Evolutionary conservation across 345 rosid species (phyloP), one percentile per base, ranked within the genome.

Genomic region (Acer negundo): DNA sequence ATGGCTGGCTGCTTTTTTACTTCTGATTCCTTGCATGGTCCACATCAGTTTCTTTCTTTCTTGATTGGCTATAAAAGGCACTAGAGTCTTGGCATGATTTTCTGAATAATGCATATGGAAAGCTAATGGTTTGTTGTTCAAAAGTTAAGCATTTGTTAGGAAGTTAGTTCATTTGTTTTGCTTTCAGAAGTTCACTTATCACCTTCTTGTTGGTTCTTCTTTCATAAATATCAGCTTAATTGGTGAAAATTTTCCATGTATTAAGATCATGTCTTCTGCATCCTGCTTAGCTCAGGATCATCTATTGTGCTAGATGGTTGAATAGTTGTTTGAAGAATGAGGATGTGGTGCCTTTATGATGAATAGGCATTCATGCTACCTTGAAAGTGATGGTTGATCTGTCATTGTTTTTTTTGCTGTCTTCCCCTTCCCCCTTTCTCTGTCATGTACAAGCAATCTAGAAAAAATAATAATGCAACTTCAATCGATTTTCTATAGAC

Each of bases 1-100:
- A 74, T 82, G 46, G 58, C 71, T 67, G 35, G 9, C 46, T 46
- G 24, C 62, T 66, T n/a, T n/a, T 79, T 73, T 72, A 59, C n/a
- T 80, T 71, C 7, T 44, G 47, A 26, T 64, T 64, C 62, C 62
- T 68, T 65, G 49, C 47, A 61, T 7, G 10, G 11, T 20, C 53
- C 26, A 20, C 75, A 53, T 61, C 69, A 62, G 67, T 73, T 66
- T 38, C 55, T 4, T 35, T 80, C 62, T 10, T 72, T 35, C 42
- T 49, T 78, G 72, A 63, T 61, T 53, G 68, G 69, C 11, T 71
- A 13, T 66, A 10, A 20, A 23, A 22, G 69, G 19, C 31, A 75
- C 58, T 53, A 23, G 44, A 17, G 75, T 23, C 6, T 26, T 46
- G 59, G 67, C 15, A 10, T 56, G 38, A 28, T 56, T 31, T n/a